Conservation (phyloP, 495 filamentous ascomycete species). For the Hypoxylon intermedium region DNA sequence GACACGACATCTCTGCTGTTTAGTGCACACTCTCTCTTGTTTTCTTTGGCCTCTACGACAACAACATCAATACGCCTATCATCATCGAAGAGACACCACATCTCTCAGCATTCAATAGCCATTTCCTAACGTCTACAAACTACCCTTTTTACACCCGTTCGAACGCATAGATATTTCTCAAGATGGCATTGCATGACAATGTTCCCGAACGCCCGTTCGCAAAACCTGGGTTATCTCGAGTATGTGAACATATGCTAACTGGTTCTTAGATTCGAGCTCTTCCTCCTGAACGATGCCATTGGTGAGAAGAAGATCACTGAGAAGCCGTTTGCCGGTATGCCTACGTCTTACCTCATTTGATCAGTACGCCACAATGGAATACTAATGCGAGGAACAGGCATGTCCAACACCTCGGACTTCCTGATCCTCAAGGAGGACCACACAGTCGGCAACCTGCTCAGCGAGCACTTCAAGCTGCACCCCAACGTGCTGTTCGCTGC, state of each 20-base stretch:
- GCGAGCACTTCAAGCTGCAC: constrained; percentile 78
- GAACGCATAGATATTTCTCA: no score
- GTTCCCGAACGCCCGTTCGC: constrained; percentile 5
- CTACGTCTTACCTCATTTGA: no score
- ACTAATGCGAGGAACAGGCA: constrained; percentile 61
- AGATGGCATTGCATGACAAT: no score
- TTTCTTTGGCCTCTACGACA: no score
- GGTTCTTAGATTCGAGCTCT: constrained; percentile 80
- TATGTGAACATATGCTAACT: constrained; percentile 32
- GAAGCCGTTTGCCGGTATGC: constrained; percentile 83
- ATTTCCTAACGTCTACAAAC: no score
- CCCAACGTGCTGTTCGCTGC: constrained; percentile 82
- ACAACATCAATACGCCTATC: no score
- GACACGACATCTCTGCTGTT: no score
- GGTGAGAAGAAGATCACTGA: constrained; percentile 93
- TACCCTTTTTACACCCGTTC: no score
- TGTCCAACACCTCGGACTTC: constrained; percentile 85
- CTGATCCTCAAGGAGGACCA: constrained; percentile 97
- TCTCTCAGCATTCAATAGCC: no score
- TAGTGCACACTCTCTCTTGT: no score
- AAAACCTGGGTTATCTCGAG: neutral
- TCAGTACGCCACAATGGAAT: constrained; percentile 7
- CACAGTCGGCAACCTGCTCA: constrained; percentile 89
- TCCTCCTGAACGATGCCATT: constrained; percentile 71
- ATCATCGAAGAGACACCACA: no score